Conservation (phyloP, 2,329 filamentous ascomycete genomes). For the Paecilomyces formosus region DNA sequence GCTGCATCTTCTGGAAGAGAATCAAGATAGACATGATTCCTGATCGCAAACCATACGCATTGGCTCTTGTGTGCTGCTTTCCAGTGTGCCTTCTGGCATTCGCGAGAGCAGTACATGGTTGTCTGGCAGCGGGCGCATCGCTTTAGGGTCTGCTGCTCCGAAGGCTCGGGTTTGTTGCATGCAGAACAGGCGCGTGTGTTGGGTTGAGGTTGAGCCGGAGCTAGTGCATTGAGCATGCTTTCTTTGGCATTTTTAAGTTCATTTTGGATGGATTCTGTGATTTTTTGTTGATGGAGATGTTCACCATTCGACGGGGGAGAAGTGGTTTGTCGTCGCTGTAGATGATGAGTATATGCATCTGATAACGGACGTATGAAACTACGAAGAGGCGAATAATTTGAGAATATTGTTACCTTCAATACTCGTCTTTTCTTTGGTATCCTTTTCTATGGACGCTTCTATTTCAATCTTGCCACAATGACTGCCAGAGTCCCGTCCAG, state of each 20-base stretch:
- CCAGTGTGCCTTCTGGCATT: constrained; percentile 23
- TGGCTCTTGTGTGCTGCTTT: constrained; percentile 14
- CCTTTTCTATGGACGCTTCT: too few species aligned
- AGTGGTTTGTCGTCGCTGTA: too few species aligned
- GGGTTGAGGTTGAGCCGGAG: too few species aligned
- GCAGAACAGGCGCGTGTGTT: constrained; percentile 2
- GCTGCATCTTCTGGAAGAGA: constrained; percentile 11
- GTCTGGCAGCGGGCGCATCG: constrained; percentile 41
- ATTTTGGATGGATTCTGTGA: not conserved
- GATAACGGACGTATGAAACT: too few species aligned
- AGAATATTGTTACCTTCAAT: too few species aligned
- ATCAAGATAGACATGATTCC: constrained; percentile 15
- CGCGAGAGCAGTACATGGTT: constrained; percentile 43
- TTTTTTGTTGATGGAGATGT: not conserved
- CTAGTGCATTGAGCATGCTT: constrained; percentile 6
- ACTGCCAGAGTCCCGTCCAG: too few species aligned
- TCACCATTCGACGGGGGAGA: not conserved
- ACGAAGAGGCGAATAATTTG: too few species aligned
- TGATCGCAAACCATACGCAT: constrained; percentile 16
- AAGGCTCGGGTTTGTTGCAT: constrained; percentile 7
- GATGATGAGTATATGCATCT: too few species aligned
- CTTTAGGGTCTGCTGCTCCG: constrained; percentile 7
- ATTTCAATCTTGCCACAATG: too few species aligned
- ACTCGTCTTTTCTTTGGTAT: too few species aligned
- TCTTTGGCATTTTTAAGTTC: not conserved